Evolutionary conservation across 1,139 yeast genomes (phyloP).

Genomic region (Candida neerlandica): DNA sequence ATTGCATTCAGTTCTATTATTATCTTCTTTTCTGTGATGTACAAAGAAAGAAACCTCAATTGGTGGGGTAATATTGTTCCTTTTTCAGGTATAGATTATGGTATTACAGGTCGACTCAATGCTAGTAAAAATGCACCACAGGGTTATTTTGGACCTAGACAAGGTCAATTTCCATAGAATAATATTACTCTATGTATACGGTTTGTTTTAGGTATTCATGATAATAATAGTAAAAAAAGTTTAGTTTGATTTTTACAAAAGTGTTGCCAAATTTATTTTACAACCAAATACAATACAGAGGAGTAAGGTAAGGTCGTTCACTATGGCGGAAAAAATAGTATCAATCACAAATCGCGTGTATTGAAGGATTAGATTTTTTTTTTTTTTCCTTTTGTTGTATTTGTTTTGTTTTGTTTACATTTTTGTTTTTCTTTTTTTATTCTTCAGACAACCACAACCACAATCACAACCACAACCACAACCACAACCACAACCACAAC

Average conservation of each 20-base stretch:
- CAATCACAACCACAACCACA: background rate
- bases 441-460: background rate
- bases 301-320: no score
- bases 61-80: conserved; percentile 67
- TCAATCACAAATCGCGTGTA: background rate
- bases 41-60: conserved; percentile 34
- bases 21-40: conserved; percentile 58
- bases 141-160: conserved; percentile 51
- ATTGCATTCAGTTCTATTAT: conserved; percentile 52
- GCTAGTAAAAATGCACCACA: conserved; percentile 28
- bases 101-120: conserved; percentile 16
- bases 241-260: no score
- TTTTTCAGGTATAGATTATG: conserved; percentile 42
- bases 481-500: background rate
- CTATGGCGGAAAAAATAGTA: background rate
- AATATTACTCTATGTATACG: background rate
- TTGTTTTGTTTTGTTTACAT: background rate
- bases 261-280: no score
- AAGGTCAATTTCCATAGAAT: background rate
- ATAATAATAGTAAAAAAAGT: no score
- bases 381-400: background rate
- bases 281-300: no score
- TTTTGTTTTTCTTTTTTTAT: background rate
- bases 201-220: no score
- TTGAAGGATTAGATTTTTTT: no score